Evolutionary conservation across 2,329 filamentous ascomycete species (phyloP).

Genomic region (Aspergillus neoniger): DNA sequence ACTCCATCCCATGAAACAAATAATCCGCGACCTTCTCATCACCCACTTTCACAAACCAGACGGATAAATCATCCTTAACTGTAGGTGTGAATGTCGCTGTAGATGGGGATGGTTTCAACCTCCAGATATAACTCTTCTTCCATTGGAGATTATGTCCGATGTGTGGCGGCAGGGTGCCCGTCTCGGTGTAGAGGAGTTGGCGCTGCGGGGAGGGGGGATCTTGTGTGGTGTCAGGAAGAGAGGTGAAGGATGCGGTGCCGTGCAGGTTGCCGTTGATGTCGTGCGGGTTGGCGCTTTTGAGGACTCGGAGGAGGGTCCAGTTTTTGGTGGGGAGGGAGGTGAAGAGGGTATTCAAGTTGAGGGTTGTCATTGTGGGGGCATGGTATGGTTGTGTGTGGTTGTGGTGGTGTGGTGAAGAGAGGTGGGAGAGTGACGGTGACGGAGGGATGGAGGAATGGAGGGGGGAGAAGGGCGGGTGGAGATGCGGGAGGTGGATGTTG

Average conservation of each 20-base stretch:
- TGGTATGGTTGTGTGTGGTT: not conserved
- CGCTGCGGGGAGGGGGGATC: not conserved
- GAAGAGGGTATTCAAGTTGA: conserved; percentile 27
- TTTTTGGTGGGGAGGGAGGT: conserved; percentile 28
- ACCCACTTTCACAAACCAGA: conserved; percentile 49
- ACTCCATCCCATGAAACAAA: conserved; percentile 47
- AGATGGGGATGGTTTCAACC: conserved; percentile 17
- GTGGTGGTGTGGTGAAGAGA: not conserved
- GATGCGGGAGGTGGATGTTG: not conserved
- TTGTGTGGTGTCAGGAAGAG: conserved; percentile 18
- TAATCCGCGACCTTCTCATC: conserved; percentile 42
- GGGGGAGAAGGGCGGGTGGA: not conserved
- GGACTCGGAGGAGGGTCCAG: conserved; percentile 42
- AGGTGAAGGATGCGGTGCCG: conserved; percentile 43
- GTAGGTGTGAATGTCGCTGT: conserved; percentile 15
- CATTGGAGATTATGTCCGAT: conserved; percentile 33
- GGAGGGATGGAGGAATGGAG: not conserved
- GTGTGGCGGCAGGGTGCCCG: conserved; percentile 42
- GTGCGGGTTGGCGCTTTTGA: conserved; percentile 43
- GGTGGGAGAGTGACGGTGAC: not conserved
- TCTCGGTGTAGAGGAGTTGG: conserved; percentile 45
- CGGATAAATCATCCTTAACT: conserved; percentile 33
- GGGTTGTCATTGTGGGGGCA: not conserved
- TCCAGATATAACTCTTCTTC: conserved; percentile 51
- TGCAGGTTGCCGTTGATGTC: conserved; percentile 45